Conservation (phyloP, 202 grass and related monocot species). For the Tripidium arundinaceum region DNA sequence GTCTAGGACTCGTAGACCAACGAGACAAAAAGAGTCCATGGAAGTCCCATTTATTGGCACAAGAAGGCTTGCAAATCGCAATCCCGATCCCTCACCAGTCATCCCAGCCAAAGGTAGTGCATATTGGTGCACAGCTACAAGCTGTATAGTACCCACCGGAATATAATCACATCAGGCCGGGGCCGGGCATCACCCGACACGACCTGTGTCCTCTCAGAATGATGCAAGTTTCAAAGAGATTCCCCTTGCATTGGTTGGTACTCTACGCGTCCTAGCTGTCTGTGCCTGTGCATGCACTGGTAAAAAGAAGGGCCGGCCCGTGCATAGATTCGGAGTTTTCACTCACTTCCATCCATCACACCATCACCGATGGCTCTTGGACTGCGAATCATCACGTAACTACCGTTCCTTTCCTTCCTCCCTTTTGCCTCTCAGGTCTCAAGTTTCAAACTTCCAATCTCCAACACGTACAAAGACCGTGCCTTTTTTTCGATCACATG, state of each 20-base stretch:
- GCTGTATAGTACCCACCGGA: background rate
- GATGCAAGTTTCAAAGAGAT: slow-evolving; percentile 25
- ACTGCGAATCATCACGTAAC: background rate
- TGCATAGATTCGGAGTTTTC: background rate
- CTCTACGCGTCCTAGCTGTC: background rate
- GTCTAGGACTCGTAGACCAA: no score
- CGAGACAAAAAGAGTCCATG: no score
- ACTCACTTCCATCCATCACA: background rate
- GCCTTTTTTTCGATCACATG: background rate
- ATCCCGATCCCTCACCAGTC: background rate
- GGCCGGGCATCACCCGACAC: background rate
- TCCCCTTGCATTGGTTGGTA: slow-evolving; percentile 2
- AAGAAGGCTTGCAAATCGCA: background rate
- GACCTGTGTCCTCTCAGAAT: slow-evolving; percentile 23
- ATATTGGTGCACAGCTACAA: background rate
- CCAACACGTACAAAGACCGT: background rate
- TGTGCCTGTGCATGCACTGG: background rate
- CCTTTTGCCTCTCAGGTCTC: background rate
- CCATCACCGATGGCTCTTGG: background rate
- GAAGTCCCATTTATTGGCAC: no score
- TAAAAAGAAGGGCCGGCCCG: background rate
- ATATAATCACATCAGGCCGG: background rate
- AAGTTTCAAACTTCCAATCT: background rate
- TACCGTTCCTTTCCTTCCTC: background rate
- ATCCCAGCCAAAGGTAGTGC: background rate